Conservation (phyloP, 768 basidiomycete genomes). For the Neoboletus magnificus region DNA sequence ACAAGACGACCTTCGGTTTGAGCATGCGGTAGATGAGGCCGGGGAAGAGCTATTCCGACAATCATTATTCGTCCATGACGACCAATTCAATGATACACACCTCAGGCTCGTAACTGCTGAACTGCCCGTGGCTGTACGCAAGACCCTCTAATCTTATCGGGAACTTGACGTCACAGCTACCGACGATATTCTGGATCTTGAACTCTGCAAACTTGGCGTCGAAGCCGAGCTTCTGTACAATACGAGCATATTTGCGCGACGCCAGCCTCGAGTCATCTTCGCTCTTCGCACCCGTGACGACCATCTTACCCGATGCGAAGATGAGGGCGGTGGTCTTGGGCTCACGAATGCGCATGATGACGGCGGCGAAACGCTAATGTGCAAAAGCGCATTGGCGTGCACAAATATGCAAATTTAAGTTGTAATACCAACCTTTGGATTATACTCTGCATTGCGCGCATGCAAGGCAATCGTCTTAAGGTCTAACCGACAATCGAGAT, state of each 20-base stretch:
- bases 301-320: conserved; percentile 99
- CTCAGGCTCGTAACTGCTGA: conserved; percentile 97
- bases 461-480: conserved; percentile 98
- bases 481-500: conserved; percentile 93
- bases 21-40: conserved; percentile 99
- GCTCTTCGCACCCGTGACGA: conserved; percentile 98
- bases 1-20: conserved; percentile 96
- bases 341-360: conserved; percentile 99
- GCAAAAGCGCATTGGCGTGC: conserved; percentile 61
- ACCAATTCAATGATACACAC: conserved; percentile 43
- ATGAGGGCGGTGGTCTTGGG: conserved; percentile 99
- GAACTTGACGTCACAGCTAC: conserved; percentile 97
- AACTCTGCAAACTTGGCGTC: conserved; percentile 99
- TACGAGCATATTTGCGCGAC: conserved; percentile 97
- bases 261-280: conserved; percentile 97
- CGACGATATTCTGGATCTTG: conserved; percentile 99
- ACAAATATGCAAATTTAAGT: conserved; percentile 35
- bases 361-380: conserved; percentile 98
- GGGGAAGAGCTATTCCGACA: conserved; percentile 76
- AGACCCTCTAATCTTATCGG: conserved; percentile 97
- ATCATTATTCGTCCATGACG: not conserved
- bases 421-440: conserved; percentile 91
- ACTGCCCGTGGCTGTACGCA: conserved; percentile 96
- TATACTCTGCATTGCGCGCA: conserved; percentile 98
- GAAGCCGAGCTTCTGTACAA: conserved; percentile 99